Percentiles rank a stretch among this genome's conserved stretches.
phyloP scores from a whole-genome alignment of 2,329 filamentous ascomycete species.

The Aphanoascus verrucosus region DNA sequence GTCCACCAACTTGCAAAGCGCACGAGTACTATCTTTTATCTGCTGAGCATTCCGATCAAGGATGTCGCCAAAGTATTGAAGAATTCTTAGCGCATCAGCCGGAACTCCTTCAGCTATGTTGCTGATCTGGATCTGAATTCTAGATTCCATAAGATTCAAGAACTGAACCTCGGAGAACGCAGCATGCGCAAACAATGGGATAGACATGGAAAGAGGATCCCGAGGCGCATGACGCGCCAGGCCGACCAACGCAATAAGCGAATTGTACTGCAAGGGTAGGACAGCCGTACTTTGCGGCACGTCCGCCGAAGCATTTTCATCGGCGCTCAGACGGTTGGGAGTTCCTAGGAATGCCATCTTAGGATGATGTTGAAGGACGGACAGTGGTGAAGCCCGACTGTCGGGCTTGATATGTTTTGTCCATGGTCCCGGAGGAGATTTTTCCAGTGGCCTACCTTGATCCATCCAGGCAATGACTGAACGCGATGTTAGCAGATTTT shows the following conservation, averaged over 20 bases:
- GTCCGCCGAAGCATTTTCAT: conserved; percentile 1
- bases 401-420: neutral
- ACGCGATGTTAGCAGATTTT: neutral
- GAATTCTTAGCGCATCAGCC: conserved; percentile 12
- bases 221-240: conserved; percentile 7
- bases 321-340: neutral
- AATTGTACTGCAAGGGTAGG: conserved; percentile 11
- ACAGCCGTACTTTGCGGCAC: conserved; percentile 4
- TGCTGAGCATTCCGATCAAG: conserved; percentile 14
- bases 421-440: conserved; percentile 9
- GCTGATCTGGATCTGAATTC: conserved; percentile 14
- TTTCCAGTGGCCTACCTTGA: conserved; percentile 1
- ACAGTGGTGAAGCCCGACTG: neutral
- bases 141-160: conserved; percentile 17
- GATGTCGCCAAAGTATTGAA: conserved; percentile 14
- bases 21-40: conserved; percentile 12
- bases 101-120: neutral
- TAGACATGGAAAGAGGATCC: conserved; percentile 6
- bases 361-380: conserved; percentile 6
- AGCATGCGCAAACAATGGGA: conserved; percentile 10
- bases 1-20: conserved; percentile 11
- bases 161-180: conserved; percentile 16
- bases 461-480: conserved; percentile 9
- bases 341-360: conserved; percentile 8
- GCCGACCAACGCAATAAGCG: conserved; percentile 7